These are phyloP conservation scores for Pestalotiopsis sp. DNA, from an alignment of 2,329 filamentous ascomycete species.

Conservation along the genomic window DNA sequence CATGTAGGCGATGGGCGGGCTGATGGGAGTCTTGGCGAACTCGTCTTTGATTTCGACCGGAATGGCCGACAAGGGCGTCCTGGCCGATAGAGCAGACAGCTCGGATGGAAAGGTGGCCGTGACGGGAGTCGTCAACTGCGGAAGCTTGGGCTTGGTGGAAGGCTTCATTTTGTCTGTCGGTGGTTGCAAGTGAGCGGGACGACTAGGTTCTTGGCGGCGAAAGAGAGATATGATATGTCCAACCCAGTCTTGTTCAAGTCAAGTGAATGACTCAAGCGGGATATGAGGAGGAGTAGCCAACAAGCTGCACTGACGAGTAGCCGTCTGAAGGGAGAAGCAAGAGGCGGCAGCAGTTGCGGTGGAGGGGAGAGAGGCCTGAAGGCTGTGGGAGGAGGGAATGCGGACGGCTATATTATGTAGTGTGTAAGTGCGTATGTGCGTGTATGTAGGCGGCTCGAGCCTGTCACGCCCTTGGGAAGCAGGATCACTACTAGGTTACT, in stretches of 20 bases:
- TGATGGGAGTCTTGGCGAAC: conserved; percentile 78
- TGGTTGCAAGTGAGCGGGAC: not conserved
- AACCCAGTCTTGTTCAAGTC: conserved; percentile 35
- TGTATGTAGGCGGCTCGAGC: not conserved
- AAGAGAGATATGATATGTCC: conserved; percentile 19
- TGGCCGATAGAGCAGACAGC: conserved; percentile 65
- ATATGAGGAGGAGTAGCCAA: conserved; percentile 28
- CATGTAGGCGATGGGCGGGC: conserved; percentile 85
- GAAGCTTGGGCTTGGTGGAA: conserved; percentile 60
- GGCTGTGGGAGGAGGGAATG: conserved; percentile 24
- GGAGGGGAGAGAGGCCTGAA: conserved; percentile 11
- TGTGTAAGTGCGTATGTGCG: conserved; percentile 9
- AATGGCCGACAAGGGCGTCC: conserved; percentile 69
- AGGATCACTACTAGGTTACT: not conserved
- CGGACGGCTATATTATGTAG: conserved; percentile 37
- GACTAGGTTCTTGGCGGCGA: conserved; percentile 9
- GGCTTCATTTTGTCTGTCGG: conserved; percentile 46
- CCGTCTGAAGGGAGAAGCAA: conserved; percentile 31
- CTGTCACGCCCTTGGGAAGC: not conserved
- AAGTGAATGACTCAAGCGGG: conserved; percentile 45
- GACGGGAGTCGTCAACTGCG: conserved; percentile 64
- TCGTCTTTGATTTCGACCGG: conserved; percentile 68
- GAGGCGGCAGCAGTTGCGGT: conserved; percentile 38
- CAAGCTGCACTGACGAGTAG: conserved; percentile 41
- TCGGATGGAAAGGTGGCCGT: conserved; percentile 65